phyloP scores from a whole-genome alignment of 208 protist species.

The Crithidia mellificae region DNA sequence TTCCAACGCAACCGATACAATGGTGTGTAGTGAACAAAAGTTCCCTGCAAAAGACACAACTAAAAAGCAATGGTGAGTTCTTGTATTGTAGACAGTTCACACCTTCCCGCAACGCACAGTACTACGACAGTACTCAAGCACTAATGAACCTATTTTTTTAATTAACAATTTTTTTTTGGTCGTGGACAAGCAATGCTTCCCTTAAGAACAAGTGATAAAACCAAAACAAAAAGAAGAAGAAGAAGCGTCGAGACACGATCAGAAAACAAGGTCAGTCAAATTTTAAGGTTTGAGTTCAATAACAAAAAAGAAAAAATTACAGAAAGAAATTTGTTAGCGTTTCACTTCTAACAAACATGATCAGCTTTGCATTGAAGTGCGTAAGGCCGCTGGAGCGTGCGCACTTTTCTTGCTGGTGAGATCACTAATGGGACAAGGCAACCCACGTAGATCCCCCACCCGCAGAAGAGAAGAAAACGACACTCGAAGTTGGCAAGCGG shows the following conservation, averaged over 20 bases:
- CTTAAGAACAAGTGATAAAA: constrained; percentile 4
- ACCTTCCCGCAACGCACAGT: no score
- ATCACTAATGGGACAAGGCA: constrained; percentile 9
- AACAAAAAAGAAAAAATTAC: not conserved
- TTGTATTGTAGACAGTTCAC: no score
- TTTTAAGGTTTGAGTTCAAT: not conserved
- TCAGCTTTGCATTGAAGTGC: not conserved
- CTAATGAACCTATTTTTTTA: not conserved
- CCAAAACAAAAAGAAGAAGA: not conserved
- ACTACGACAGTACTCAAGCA: no score
- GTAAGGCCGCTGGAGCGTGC: not conserved
- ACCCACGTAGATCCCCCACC: not conserved
- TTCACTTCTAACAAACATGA: constrained; percentile 6
- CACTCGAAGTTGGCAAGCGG: not conserved
- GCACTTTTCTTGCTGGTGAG: not conserved
- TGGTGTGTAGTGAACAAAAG: no score
- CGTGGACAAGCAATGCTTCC: not conserved
- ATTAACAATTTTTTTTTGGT: not conserved
- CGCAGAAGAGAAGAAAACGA: not conserved
- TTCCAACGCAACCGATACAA: no score
- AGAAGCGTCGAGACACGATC: constrained; percentile 1
- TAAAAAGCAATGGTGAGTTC: no score
- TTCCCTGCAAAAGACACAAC: no score
- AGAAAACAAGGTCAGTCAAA: not conserved
- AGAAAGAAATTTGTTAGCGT: not conserved